phyloP scores from a whole-genome alignment of 768 basidiomycete genomes.

The Psilocybe sp. region DNA sequence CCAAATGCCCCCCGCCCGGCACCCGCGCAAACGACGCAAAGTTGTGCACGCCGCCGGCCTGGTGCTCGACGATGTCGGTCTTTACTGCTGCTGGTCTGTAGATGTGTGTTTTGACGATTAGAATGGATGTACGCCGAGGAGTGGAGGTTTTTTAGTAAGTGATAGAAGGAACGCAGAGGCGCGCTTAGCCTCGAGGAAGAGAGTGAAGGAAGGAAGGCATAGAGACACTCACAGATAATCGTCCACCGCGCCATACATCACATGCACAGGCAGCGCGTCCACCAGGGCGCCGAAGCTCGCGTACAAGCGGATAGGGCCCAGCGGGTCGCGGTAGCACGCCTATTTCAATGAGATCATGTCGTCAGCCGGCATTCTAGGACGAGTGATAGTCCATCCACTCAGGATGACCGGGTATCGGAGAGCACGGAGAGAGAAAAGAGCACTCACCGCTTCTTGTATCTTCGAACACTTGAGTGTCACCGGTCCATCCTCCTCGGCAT shows the following conservation, averaged over 20 bases:
- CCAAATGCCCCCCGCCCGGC: neutral
- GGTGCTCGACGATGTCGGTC: conserved; percentile 31
- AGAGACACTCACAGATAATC: conserved; percentile 37
- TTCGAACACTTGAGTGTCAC: no score
- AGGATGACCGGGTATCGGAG: no score
- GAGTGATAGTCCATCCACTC: conserved; percentile 39
- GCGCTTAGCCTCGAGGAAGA: no score
- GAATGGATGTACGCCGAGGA: no score
- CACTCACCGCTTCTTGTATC: no score
- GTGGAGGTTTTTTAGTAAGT: no score
- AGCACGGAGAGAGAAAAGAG: no score
- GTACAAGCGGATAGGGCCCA: conserved; percentile 31
- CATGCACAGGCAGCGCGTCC: conserved; percentile 35
- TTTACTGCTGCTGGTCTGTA: conserved; percentile 31
- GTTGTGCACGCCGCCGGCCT: conserved; percentile 31
- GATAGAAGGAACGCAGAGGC: no score
- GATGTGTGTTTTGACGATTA: no score
- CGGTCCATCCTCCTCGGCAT: no score
- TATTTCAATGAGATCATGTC: conserved; percentile 7
- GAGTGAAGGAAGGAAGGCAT: neutral
- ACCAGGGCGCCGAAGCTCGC: conserved; percentile 28
- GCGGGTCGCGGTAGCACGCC: conserved; percentile 41
- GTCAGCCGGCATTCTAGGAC: neutral
- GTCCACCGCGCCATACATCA: conserved; percentile 44
- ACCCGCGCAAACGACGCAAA: conserved; percentile 36